Base-by-base conservation (phyloP, 352 stramenopile species). In the Halophytophthora batemanensis region DNA sequence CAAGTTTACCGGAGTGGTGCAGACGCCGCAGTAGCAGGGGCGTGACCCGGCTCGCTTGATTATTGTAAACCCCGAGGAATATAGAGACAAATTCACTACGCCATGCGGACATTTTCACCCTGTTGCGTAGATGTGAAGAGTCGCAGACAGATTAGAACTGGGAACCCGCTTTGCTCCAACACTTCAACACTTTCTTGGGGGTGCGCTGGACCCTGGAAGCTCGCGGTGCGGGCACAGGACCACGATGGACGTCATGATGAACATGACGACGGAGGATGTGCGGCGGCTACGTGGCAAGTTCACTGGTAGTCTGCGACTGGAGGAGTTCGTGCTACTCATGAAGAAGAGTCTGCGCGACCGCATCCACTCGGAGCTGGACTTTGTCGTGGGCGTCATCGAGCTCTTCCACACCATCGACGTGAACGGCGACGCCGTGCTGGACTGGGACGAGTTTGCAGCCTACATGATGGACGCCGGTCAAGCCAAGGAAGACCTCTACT, bases 321-420 rank as follows among this genome's bases (percentile, higher is more conserved):
- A 86, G 35, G 65, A 82, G 45, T 91, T 94, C 51, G 77, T 91
- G 23, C 60, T 54, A 15, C 72, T 87, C 29, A 77, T 94, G 60
- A 85, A 84, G 51, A 81, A 70, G 40, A 81, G 67, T 51, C 66
- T 90, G 19, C 69, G 79, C 39, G 69, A 87, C 45, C 77, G 78
- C 51, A 87, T 87, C 49, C 58, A 77, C 44, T 74, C 61, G 11
- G 74, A 87, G 64, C 58, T 93, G 10, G 76, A 91, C 53, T 91
- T 96, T 66, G 78, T 94, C 4, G 77, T 93, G 3, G 71, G 81
- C 15, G 77, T 91, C 17, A 84, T 91, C 42, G 82, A 96, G 34
- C 75, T 96, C 28, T 96, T 96, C 62, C 80, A 90, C 33, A 89
- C 88, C 15, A 95, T 96, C 46, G 87, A 96, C 56, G 81, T 96